These are phyloP conservation scores for Colletotrichum karsti DNA, from an alignment of 2,329 filamentous ascomycete species.

Conservation along the genomic window DNA sequence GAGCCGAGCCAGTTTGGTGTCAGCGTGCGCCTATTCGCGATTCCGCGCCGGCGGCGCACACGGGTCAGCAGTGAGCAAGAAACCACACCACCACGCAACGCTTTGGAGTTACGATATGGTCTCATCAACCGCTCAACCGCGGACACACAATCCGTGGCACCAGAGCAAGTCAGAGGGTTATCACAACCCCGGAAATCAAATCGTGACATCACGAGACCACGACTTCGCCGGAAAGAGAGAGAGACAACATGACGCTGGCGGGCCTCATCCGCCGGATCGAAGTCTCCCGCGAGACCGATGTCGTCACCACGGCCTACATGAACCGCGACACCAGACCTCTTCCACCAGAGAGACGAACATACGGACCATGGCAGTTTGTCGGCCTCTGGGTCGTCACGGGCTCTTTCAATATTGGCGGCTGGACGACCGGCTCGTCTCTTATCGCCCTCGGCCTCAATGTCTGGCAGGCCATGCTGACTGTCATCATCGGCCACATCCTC, in stretches of 20 bases:
- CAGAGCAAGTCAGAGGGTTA: background rate
- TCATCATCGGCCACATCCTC: slow-evolving; percentile 34
- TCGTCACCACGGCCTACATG: slow-evolving; percentile 34
- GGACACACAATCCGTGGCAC: background rate
- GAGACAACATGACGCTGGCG: background rate
- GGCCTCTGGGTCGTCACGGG: slow-evolving; percentile 42
- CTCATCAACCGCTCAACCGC: background rate
- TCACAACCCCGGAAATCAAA: background rate
- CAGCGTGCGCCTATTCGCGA: background rate
- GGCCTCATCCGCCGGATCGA: slow-evolving; percentile 31
- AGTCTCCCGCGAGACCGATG: slow-evolving; percentile 34
- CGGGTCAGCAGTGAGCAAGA: background rate
- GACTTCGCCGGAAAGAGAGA: background rate
- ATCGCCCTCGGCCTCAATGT: slow-evolving; percentile 38
- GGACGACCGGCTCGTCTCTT: slow-evolving; percentile 40
- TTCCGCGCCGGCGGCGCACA: background rate
- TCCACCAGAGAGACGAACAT: slow-evolving; percentile 37
- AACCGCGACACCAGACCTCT: slow-evolving; percentile 40
- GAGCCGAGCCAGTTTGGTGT: background rate
- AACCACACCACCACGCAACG: background rate
- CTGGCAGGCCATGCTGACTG: slow-evolving; percentile 37
- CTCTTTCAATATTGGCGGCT: slow-evolving; percentile 43
- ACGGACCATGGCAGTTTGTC: slow-evolving; percentile 42
- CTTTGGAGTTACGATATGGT: background rate
- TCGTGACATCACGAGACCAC: background rate